Conservation (phyloP, 768 basidiomycete genomes). For the Pleurotus eryngii region DNA sequence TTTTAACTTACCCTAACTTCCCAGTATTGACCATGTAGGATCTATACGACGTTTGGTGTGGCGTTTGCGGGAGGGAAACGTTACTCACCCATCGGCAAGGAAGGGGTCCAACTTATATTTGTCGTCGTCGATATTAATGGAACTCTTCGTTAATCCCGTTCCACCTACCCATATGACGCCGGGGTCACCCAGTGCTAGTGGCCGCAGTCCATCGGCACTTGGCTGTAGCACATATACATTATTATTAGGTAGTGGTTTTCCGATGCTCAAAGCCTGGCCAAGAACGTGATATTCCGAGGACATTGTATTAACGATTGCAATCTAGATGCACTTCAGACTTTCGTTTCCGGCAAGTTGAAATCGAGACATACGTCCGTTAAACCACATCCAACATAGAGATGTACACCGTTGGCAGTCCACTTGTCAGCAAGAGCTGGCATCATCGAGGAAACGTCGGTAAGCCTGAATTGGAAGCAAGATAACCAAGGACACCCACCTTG, state of each 20-base stretch:
- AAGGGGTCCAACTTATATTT: conserved; percentile 49
- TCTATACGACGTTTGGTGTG: conserved; percentile 18
- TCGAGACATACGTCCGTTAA: conserved; percentile 39
- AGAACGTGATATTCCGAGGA: conserved; percentile 35
- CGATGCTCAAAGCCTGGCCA: conserved; percentile 42
- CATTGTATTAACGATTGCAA: conserved; percentile 57
- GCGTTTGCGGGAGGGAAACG: background rate
- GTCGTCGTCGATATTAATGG: conserved; percentile 53
- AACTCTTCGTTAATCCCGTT: conserved; percentile 50
- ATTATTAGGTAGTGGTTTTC: conserved; percentile 53
- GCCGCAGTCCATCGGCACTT: conserved; percentile 25
- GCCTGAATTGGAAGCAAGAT: no score
- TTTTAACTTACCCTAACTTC: conserved; percentile 37
- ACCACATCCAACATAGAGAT: conserved; percentile 52
- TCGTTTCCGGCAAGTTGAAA: background rate
- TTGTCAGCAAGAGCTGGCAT: conserved; percentile 29
- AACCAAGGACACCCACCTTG: conserved; percentile 30
- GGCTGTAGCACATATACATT: conserved; percentile 30
- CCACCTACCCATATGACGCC: conserved; percentile 62
- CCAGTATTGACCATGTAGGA: conserved; percentile 68
- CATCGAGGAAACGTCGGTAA: conserved; percentile 14
- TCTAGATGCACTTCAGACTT: conserved; percentile 12
- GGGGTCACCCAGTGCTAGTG: conserved; percentile 29
- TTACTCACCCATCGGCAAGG: conserved; percentile 30
- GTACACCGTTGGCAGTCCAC: conserved; percentile 33